Evolutionary conservation across 768 basidiomycete genomes (phyloP), one percentile per base, ranked within the genome.

Genomic region (Xanthoconium stramineum): DNA sequence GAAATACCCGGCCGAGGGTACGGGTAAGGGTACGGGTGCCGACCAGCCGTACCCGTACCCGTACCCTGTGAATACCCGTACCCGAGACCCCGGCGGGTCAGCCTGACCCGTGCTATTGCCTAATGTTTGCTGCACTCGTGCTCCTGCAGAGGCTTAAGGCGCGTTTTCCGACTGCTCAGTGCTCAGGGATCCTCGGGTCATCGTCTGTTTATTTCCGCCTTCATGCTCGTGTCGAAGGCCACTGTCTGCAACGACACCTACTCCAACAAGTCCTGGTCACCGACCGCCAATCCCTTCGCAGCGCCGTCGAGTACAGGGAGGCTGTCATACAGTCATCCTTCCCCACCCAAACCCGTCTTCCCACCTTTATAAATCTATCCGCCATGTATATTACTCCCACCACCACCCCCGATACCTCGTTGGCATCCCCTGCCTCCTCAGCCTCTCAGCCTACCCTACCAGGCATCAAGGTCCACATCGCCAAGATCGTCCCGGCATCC

Each of bases 211-310:
- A 80, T 89, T 13, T 84, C 84, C 0, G 85, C 87, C 0, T 86
- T 88, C 65, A 89, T 89, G 86, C 83, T 87, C 62, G 78, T 84
- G 0, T 80, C 78, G 3, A 86, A 86, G 67, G 88, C 93, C 19
- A 88, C n/a, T n/a, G n/a, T 93, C 49, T 94, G 92, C 73, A 91
- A 95, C 75, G 92, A 94, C 64, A 94, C 91, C 0, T 95, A 94
- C 69, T 91, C 89, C 15, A 94, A 94, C 80, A 92, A 93, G 68
- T 90, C 88, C 0, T 95, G 93, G 93, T 83, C 67, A 58, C 54
- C 71, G 33, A 40, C 60, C 7, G 28, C 65, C 58, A 72, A 73
- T 15, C 69, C 74, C 0, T 70, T 75, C 37, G 65, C 73, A 8
- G 68, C 73, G 2, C 59, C 69, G 2, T 65, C 71, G 9, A 66